Evolutionary conservation across 1,284 basidiomycete genomes (phyloP), one percentile per base, ranked within the genome.

Genomic region (Hortiboletus rubellus): DNA sequence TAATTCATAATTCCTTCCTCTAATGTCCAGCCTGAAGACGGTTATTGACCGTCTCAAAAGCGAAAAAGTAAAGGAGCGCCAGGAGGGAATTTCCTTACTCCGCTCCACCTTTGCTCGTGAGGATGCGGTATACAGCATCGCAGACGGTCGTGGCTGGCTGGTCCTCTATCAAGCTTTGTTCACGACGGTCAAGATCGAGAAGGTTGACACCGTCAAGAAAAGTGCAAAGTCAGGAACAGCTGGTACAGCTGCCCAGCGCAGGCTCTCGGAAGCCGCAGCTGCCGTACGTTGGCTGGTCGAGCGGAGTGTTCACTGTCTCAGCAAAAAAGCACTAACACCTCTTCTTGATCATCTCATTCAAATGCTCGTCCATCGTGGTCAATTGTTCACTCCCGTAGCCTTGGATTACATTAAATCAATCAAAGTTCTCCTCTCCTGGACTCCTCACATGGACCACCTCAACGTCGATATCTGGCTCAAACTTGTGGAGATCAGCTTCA

Each of bases 381-480:
- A 80, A 44, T 77, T 96, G 10, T 80, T 89, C 51, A 67, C 78
- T 8, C 84, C 86, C 0, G 80, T 94, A 7, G 85, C 90, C 3
- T 73, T 92, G 58, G 86, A 94, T 69, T 97, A 94, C 69, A 79
- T 89, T 58, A 94, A 96, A 69, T 81, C 90, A 0, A 77, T 96
- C 37, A 82, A 84, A 42, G 78, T 77, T 47, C 69, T 91, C 3
- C 76, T 94, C 44, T 74, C 75, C 50, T 87, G 85, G 68, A 73
- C 76, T 3, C 88, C 92, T 1, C 95, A 98, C 71, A 77, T 95
- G 50, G 88, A 95, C 34, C 85, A 90, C 63, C 70, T 96, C 54
- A 84, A 86, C 10, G 76, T 79, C 15, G 73, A 77, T 0, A 76
- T 72, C 42, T 98, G 96, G 96, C 71, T 86, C 10, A 74, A 74